A percentile compares a stretch with the other conserved stretches of the same genome.
Evolutionary conservation across 2,329 filamentous ascomycete species (phyloP).

Genomic region (Chrysoporthe deuterocubensis): DNA sequence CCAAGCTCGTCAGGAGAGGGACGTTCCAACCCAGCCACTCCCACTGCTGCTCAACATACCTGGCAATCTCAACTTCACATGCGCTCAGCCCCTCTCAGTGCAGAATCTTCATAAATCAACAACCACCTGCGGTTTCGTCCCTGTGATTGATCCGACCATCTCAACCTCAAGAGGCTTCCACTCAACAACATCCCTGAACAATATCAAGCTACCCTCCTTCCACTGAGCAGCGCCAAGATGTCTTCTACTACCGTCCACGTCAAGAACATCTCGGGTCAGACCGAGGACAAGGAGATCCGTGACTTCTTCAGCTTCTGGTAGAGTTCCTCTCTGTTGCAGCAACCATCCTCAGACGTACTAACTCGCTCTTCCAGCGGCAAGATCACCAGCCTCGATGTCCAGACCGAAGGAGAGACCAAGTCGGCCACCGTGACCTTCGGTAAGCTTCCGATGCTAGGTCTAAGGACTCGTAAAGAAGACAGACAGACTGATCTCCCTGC

Average conservation of each 20-base stretch:
- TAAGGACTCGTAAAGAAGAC: background rate
- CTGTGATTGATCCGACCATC: background rate
- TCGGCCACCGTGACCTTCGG: conserved; percentile 86
- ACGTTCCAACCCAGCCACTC: conserved; percentile 5
- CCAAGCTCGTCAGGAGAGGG: conserved; percentile 11
- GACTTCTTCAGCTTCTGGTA: conserved; percentile 98
- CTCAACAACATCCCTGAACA: background rate
- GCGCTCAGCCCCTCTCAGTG: background rate
- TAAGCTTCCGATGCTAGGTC: background rate
- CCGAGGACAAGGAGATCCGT: conserved; percentile 86
- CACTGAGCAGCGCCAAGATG: conserved; percentile 46
- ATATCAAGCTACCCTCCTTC: conserved; percentile 9
- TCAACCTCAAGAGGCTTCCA: background rate
- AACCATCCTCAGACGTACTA: conserved; percentile 2
- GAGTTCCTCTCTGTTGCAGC: conserved; percentile 36
- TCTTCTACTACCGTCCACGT: conserved; percentile 76
- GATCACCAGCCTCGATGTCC: conserved; percentile 82
- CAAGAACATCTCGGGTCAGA: conserved; percentile 82
- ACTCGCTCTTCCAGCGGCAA: conserved; percentile 69
- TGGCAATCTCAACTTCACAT: conserved; percentile 5
- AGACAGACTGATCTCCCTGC: background rate
- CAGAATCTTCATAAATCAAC: conserved; percentile 4
- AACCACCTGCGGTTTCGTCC: background rate
- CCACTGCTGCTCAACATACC: background rate
- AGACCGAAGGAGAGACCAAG: conserved; percentile 69